Evolutionary conservation across 257 asterid genomes (phyloP).

Genomic region (Echites panduratus): DNA sequence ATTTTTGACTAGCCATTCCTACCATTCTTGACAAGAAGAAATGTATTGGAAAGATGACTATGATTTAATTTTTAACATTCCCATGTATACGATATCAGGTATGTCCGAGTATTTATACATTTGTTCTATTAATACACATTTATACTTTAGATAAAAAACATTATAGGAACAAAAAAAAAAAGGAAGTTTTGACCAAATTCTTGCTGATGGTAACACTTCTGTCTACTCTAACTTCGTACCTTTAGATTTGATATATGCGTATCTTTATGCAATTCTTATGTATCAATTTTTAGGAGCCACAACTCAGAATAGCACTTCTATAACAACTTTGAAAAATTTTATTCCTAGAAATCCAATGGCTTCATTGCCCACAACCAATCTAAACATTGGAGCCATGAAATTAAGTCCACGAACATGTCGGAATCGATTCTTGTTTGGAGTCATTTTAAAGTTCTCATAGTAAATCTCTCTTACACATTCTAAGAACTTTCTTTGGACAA

Average conservation of each 20-base stretch:
- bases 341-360: slow-evolving; percentile 65
- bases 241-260: background rate
- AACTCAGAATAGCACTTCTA: slow-evolving; percentile 47
- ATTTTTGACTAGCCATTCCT: too few species aligned
- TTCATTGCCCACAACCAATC: slow-evolving; percentile 63
- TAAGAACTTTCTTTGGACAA: too few species aligned
- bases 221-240: slow-evolving; percentile 10
- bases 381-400: slow-evolving; percentile 69
- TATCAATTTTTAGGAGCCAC: slow-evolving; percentile 50
- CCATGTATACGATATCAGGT: too few species aligned
- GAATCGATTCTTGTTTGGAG: background rate
- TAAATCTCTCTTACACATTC: too few species aligned
- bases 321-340: slow-evolving; percentile 42
- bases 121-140: too few species aligned
- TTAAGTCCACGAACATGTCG: background rate
- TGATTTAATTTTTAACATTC: too few species aligned
- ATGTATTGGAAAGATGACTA: too few species aligned
- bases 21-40: too few species aligned
- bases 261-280: slow-evolving; percentile 2
- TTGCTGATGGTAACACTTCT: slow-evolving; percentile 69
- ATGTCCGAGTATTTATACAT: too few species aligned
- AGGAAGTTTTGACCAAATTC: slow-evolving; percentile 95
- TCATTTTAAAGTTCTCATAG: too few species aligned
- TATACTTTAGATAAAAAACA: too few species aligned
- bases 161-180: slow-evolving; percentile 60